Evolutionary conservation across 345 rosid species (phyloP).

Genomic region (Pelargonium nanum): DNA sequence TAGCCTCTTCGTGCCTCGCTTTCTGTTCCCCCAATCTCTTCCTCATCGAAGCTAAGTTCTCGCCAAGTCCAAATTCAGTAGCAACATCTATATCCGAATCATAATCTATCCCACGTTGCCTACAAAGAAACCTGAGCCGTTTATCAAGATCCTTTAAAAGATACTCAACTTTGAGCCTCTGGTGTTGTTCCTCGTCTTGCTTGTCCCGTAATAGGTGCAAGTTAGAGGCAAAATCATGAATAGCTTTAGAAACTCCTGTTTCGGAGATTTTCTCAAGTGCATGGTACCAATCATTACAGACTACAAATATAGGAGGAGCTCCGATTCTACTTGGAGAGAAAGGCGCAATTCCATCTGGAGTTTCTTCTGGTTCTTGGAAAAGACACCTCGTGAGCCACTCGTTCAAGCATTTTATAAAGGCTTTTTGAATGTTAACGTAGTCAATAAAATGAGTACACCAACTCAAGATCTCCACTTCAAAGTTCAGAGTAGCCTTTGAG

Average conservation of each 20-base stretch:
- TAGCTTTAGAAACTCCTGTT: conserved; percentile 15
- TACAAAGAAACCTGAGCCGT: background rate
- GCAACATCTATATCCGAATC: background rate
- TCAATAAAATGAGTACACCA: conserved; percentile 20
- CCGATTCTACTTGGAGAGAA: conserved; percentile 14
- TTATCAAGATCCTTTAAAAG: background rate
- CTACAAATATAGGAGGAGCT: conserved; percentile 25
- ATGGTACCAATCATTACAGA: conserved; percentile 22
- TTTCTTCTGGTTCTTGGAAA: conserved; percentile 14
- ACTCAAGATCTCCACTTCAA: background rate
- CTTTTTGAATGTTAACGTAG: conserved; percentile 20
- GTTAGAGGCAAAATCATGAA: conserved; percentile 16
- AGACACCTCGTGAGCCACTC: conserved; percentile 29
- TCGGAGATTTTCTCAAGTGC: conserved; percentile 21
- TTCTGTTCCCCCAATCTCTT: background rate
- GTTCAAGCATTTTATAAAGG: conserved; percentile 21
- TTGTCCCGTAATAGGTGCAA: conserved; percentile 21
- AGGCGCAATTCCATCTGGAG: conserved; percentile 3
- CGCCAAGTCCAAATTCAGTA: background rate
- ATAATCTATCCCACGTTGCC: too few relatives aligned
- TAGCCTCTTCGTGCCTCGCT: background rate
- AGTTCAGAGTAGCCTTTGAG: background rate
- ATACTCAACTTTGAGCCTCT: background rate
- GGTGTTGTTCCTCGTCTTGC: conserved; percentile 5
- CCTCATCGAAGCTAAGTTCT: background rate